These are phyloP conservation scores for Blastocladiella emersonii DNA, from an alignment of 371 early-diverging fungal genomes.

Conservation along the genomic window DNA sequence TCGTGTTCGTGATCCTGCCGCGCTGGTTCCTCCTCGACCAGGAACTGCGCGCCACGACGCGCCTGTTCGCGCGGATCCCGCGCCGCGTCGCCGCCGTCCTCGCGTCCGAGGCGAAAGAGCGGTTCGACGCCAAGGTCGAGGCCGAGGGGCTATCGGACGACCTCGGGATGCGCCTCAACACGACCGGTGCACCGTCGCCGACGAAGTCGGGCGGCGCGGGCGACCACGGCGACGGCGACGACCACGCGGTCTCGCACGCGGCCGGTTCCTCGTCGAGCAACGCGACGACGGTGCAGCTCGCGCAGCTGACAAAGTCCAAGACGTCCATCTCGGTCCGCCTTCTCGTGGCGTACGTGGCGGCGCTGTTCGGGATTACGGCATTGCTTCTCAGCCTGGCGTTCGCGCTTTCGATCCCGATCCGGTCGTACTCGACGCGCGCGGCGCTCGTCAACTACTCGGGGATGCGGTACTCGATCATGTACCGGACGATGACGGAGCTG, in stretches of 20 bases:
- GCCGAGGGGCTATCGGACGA: not conserved
- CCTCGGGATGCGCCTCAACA: not conserved
- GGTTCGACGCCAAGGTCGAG: not conserved
- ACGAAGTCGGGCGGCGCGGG: not conserved
- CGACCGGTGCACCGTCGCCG: not conserved
- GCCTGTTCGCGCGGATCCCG: not conserved
- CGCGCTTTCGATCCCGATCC: not conserved
- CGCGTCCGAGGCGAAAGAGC: not conserved
- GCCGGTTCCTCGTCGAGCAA: too few relatives aligned
- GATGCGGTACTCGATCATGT: not conserved
- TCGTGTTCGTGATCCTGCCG: not conserved
- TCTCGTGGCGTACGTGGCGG: not conserved
- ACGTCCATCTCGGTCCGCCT: not conserved
- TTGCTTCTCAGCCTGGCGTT: too few relatives aligned
- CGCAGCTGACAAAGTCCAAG: too few relatives aligned
- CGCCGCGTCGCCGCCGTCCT: not conserved
- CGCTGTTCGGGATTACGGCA: not conserved
- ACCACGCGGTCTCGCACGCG: not conserved
- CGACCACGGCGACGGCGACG: not conserved
- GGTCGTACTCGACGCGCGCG: not conserved
- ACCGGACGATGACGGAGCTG: not conserved
- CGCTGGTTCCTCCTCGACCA: not conserved
- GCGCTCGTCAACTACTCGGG: not conserved
- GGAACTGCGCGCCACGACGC: not conserved
- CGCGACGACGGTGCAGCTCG: too few relatives aligned